These are phyloP conservation scores for Fraxinus quadrangulata DNA, from an alignment of 257 asterid species.

Conservation along the genomic window DNA sequence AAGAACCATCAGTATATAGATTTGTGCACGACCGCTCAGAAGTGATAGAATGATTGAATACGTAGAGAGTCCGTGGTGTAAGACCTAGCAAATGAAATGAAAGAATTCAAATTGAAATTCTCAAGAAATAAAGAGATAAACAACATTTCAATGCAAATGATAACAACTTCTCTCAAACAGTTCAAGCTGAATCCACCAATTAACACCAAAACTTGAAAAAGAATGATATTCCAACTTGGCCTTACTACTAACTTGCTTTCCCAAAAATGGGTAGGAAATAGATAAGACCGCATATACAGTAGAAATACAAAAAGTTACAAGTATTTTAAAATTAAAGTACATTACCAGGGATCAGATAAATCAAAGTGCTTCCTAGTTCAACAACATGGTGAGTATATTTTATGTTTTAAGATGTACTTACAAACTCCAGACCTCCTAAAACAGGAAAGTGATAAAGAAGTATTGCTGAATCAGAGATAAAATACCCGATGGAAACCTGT, in stretches of 20 bases:
- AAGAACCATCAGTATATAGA: constrained; percentile 83
- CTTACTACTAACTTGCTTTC: neutral
- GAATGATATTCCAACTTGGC: neutral
- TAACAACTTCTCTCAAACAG: neutral
- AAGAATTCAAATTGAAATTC: constrained; percentile 5
- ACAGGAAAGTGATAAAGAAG: constrained; percentile 64
- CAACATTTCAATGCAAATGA: constrained; percentile 13
- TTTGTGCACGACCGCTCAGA: constrained; percentile 79
- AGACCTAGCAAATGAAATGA: constrained; percentile 48
- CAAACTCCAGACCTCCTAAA: constrained; percentile 90
- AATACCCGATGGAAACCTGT: constrained; percentile 91
- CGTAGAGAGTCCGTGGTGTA: constrained; percentile 91
- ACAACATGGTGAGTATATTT: constrained; percentile 5
- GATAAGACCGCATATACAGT: neutral
- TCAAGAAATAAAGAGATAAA: neutral
- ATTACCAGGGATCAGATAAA: neutral
- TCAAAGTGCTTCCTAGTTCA: neutral
- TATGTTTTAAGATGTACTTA: constrained; percentile 44
- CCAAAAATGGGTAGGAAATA: neutral
- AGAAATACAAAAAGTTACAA: neutral
- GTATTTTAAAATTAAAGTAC: neutral
- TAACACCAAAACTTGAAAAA: constrained; percentile 1
- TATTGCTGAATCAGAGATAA: constrained; percentile 78
- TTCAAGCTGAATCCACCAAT: constrained; percentile 4
- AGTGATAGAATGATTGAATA: constrained; percentile 70